A percentile compares a stretch with the other conserved stretches of the same genome.
Evolutionary conservation across 2,329 filamentous ascomycete species (phyloP).

Genomic region (Calonectria naviculata): DNA sequence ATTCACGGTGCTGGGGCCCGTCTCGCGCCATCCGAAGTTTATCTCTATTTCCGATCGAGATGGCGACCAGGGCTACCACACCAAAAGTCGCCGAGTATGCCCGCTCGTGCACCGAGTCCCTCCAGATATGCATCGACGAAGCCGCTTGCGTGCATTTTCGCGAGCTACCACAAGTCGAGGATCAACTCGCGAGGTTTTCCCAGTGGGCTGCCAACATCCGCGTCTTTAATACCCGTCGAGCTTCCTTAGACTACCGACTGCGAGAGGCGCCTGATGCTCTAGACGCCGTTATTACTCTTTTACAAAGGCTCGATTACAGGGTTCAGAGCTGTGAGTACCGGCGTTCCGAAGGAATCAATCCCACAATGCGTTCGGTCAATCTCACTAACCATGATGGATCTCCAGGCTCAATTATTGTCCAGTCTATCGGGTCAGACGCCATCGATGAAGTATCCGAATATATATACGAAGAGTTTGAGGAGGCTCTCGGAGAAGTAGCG

Average conservation of each 20-base stretch:
- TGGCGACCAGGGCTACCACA: not conserved
- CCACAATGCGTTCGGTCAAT: not conserved
- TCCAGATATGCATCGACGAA: conserved; percentile 8
- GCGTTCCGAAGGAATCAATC: no score
- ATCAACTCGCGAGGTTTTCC: conserved; percentile 33
- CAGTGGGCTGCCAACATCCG: conserved; percentile 24
- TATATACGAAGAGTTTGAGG: not conserved
- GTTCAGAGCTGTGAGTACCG: conserved; percentile 4
- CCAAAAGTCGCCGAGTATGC: not conserved
- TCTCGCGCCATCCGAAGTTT: not conserved
- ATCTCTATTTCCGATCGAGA: no score
- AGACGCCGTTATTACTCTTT: conserved; percentile 16
- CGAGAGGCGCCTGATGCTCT: conserved; percentile 23
- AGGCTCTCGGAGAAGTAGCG: not conserved
- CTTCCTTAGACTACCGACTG: conserved; percentile 30
- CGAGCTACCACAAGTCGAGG: conserved; percentile 16
- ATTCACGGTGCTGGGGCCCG: not conserved
- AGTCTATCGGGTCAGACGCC: not conserved
- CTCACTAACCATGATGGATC: not conserved
- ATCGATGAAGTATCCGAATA: not conserved
- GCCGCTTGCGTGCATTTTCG: not conserved
- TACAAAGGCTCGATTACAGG: conserved; percentile 22
- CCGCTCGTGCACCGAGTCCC: not conserved
- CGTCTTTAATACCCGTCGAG: conserved; percentile 16
- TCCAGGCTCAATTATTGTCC: not conserved